Base-by-base conservation (phyloP, 345 rosid genomes). In the Heritiera fomes region DNA sequence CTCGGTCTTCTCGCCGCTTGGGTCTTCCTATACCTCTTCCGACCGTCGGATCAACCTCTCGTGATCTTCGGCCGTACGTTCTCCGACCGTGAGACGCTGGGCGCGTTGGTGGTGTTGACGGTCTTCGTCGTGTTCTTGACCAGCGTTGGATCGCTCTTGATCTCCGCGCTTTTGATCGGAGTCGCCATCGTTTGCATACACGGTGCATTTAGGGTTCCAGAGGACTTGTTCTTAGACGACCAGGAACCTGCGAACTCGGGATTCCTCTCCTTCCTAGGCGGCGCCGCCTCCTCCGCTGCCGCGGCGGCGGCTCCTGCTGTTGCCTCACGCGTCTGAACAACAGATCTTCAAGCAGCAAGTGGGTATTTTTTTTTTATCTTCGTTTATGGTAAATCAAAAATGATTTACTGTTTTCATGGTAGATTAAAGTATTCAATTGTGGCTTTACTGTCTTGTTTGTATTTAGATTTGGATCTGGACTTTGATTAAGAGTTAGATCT, bases 121-220 rank as follows among this genome's bases (percentile, higher is more conserved):
- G 67, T 62, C 18, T 62, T 34, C 8, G 71, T 66, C 32, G 71
- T 66, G 14, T 66, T 66, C 50, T 18, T 66, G 71, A 66, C 71
- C 50, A 66, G 71, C 71, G 71, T 66, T n/a, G 71, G 71, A 66
- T 66, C 50, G 6, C 71, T 66, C 50, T 41, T 66, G 50, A 66
- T 66, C 71, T 66, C 71, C 2, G 50, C 71, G 49, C 71, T 41
- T 8, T 66, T 66, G 50, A 5, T 66, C 28, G 71, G 50, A 18
- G 71, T 40, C 2, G 67, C 67, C n/a, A 28, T 62, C 20, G 92
- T 93, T 59, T 90, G 93, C 79, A 70, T 89, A 6, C 98, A 91
- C 32, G 98, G 97, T 6, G 97, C 98, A 17, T 93, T 93, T 84
- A 90, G 92, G 83, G 88, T 89, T 70, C 98, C 97, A 0, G 98